Evolutionary conservation across 139 green algal genomes (phyloP).

Genomic region (Chlamydomonas sp.): DNA sequence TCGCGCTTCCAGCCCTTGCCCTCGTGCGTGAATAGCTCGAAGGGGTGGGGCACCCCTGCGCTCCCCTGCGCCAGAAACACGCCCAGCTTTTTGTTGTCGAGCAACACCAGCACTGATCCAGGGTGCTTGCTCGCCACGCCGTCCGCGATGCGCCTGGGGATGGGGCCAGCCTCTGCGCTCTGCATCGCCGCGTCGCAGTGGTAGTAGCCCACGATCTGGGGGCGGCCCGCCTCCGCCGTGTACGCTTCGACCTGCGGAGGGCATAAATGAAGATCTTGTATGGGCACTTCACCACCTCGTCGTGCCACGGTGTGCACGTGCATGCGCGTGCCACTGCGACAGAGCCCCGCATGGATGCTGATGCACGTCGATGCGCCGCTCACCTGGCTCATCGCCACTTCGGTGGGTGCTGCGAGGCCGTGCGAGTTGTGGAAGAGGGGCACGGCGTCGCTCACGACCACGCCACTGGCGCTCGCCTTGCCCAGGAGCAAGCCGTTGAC

Average conservation of each 20-base stretch:
- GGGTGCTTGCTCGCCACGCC: constrained; percentile 14
- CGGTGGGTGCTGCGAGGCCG: constrained; percentile 26
- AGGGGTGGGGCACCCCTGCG: neutral
- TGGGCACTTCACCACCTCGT: neutral
- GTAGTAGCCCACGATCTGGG: constrained; percentile 67
- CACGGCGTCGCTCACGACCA: constrained; percentile 32
- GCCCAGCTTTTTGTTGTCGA: constrained; percentile 18
- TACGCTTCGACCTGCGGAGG: constrained; percentile 35
- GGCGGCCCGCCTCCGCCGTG: constrained; percentile 21
- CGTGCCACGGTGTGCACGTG: neutral
- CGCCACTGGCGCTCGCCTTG: neutral
- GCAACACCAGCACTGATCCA: constrained; percentile 3
- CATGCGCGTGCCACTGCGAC: neutral
- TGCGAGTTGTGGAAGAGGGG: constrained; percentile 58
- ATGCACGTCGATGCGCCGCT: no score
- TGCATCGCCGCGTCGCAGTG: constrained; percentile 54
- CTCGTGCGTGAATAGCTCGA: neutral
- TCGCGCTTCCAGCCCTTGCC: neutral
- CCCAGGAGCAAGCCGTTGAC: constrained; percentile 55
- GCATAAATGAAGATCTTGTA: neutral
- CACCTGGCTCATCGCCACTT: neutral
- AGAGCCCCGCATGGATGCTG: neutral
- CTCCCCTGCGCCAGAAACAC: constrained; percentile 12
- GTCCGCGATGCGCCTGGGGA: constrained; percentile 21
- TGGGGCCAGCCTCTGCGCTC: constrained; percentile 16